Evolutionary conservation across 768 basidiomycete genomes (phyloP).

Genomic region (Chalciporus chontae): DNA sequence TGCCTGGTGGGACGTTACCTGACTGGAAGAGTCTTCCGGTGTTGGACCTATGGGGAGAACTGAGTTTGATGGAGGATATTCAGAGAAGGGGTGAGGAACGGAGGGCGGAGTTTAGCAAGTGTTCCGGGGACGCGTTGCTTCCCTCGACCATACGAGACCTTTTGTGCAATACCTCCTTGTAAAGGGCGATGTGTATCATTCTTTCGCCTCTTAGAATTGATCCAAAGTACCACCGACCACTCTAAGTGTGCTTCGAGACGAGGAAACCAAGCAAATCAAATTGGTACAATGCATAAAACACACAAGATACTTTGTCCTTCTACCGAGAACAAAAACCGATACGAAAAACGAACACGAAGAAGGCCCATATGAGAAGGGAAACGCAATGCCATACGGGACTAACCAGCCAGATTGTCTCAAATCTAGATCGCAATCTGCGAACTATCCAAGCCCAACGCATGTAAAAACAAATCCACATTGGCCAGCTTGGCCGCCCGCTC

Average conservation of each 20-base stretch:
- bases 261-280: constrained; percentile 10
- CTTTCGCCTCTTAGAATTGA: neutral
- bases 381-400: neutral
- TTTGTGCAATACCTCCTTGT: constrained; percentile 15
- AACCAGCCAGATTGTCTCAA: neutral
- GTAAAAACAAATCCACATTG: constrained; percentile 90
- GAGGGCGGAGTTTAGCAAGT: constrained; percentile 34
- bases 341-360: constrained; percentile 1
- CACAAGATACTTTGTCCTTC: constrained; percentile 20
- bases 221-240: neutral
- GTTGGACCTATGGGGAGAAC: constrained; percentile 59
- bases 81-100: constrained; percentile 33
- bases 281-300: constrained; percentile 17
- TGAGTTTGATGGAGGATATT: constrained; percentile 36
- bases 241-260: too few relatives aligned
- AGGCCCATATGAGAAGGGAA: neutral
- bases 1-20: constrained; percentile 56
- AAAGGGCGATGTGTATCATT: neutral
- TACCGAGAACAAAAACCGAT: constrained; percentile 8
- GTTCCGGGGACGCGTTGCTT: constrained; percentile 16
- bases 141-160: constrained; percentile 25
- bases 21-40: constrained; percentile 55
- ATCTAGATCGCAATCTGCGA: constrained; percentile 61
- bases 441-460: constrained; percentile 69
- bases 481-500: constrained; percentile 74